A percentile compares a stretch with the other conserved stretches of the same genome.
These are phyloP conservation scores for Cordyceps sp. DNA, from an alignment of 2,329 filamentous ascomycete genomes.

Conservation along the genomic window DNA sequence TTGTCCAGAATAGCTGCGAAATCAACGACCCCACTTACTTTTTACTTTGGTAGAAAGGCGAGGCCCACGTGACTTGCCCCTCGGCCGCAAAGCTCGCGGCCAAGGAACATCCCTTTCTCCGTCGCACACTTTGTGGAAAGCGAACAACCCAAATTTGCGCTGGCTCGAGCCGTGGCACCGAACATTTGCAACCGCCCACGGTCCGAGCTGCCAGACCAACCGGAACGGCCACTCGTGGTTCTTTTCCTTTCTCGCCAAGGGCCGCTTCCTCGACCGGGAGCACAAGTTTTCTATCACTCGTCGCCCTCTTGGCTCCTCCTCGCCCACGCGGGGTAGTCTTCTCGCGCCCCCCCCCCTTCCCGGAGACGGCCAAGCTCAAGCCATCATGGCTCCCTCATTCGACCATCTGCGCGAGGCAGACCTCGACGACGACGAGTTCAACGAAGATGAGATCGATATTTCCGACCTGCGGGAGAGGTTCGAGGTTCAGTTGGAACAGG, in stretches of 20 bases:
- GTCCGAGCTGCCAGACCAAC: not conserved
- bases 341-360: not conserved
- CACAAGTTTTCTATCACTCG: no score
- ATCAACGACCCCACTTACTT: not conserved
- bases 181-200: not conserved
- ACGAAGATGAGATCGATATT: conserved; percentile 88
- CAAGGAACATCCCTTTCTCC: conserved; percentile 22
- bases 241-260: no score
- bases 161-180: conserved; percentile 3
- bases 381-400: conserved; percentile 78
- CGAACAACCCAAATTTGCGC: conserved; percentile 22
- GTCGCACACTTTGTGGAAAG: conserved; percentile 24
- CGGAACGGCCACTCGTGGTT: no score
- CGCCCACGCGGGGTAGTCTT: not conserved
- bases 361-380: not conserved
- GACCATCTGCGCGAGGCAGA: conserved; percentile 85
- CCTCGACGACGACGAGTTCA: conserved; percentile 68
- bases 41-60: no score
- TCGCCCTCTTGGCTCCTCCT: no score
- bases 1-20: not conserved
- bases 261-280: no score
- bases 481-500: conserved; percentile 89
- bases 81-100: conserved; percentile 13
- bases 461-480: conserved; percentile 89
- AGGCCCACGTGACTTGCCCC: conserved; percentile 29